A percentile compares a stretch with the other conserved stretches of the same genome.
Evolutionary conservation across 768 basidiomycete genomes (phyloP).

Genomic region (Peribolospora baueri): DNA sequence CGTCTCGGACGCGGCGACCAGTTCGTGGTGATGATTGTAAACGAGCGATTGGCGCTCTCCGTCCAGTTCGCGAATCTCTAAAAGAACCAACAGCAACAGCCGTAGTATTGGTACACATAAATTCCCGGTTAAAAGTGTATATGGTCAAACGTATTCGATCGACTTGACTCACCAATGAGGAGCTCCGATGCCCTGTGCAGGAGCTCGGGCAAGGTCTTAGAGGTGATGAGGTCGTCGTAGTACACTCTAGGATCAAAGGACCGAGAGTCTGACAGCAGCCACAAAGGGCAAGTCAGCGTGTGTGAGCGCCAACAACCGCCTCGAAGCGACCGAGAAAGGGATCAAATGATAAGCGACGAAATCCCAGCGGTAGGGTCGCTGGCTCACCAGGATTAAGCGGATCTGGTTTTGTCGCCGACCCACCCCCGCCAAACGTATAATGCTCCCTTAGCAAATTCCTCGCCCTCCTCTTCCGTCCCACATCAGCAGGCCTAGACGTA

Average conservation of each 20-base stretch:
- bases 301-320: background rate
- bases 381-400: constrained; percentile 43
- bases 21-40: constrained; percentile 85
- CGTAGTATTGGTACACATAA: background rate
- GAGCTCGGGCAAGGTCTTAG: constrained; percentile 43
- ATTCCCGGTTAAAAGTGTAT: background rate
- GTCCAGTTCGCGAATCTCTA: constrained; percentile 69
- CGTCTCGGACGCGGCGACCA: constrained; percentile 78
- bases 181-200: constrained; percentile 65
- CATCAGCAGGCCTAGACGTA: background rate
- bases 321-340: background rate
- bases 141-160: too few relatives aligned
- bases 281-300: constrained; percentile 13
- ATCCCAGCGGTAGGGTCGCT: too few relatives aligned
- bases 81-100: background rate
- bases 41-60: constrained; percentile 73
- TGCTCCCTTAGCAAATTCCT: constrained; percentile 60
- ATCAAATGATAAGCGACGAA: too few relatives aligned
- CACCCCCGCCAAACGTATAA: constrained; percentile 49
- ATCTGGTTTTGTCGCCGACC: constrained; percentile 16
- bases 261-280: background rate
- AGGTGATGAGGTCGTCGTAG: constrained; percentile 65
- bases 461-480: constrained; percentile 30
- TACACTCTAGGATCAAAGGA: constrained; percentile 29
- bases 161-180: constrained; percentile 30